A percentile compares a stretch with the other conserved stretches of the same genome.
Evolutionary conservation across 1,284 basidiomycete species (phyloP).

Genomic region (Ustilago cynodontis): DNA sequence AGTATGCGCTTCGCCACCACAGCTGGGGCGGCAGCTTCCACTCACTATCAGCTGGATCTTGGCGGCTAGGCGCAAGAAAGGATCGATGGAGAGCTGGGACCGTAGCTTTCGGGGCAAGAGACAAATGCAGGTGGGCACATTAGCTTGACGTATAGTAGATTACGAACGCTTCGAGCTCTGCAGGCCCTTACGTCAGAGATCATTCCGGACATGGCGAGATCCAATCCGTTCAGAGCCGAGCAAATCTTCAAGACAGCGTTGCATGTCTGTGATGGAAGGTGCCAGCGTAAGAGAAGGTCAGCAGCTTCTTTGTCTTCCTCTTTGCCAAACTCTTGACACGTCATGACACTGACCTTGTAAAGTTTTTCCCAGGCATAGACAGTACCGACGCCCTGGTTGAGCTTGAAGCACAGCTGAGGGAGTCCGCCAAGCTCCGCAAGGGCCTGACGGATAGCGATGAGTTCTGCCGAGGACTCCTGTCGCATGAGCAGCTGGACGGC

Average conservation of each 20-base stretch:
- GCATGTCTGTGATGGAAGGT: constrained; percentile 27
- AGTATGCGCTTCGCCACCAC: background rate
- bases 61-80: constrained; percentile 13
- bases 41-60: constrained; percentile 26
- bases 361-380: constrained; percentile 28
- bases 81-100: constrained; percentile 16
- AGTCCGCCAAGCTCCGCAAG: constrained; percentile 29
- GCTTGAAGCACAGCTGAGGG: constrained; percentile 25
- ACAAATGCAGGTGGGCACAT: background rate
- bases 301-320: background rate
- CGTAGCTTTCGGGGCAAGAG: constrained; percentile 8
- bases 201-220: constrained; percentile 23
- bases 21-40: background rate
- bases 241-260: constrained; percentile 33
- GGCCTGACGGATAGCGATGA: constrained; percentile 20
- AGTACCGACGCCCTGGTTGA: constrained; percentile 37
- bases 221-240: constrained; percentile 18
- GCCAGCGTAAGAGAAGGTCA: background rate
- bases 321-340: background rate
- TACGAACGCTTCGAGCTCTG: background rate
- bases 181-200: constrained; percentile 16
- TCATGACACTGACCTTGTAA: constrained; percentile 17
- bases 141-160: background rate
- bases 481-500: constrained; percentile 40
- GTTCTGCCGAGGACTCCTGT: constrained; percentile 24